These are phyloP conservation scores for Diaporthe humulicola DNA, from an alignment of 2,329 filamentous ascomycete genomes.

Conservation along the genomic window DNA sequence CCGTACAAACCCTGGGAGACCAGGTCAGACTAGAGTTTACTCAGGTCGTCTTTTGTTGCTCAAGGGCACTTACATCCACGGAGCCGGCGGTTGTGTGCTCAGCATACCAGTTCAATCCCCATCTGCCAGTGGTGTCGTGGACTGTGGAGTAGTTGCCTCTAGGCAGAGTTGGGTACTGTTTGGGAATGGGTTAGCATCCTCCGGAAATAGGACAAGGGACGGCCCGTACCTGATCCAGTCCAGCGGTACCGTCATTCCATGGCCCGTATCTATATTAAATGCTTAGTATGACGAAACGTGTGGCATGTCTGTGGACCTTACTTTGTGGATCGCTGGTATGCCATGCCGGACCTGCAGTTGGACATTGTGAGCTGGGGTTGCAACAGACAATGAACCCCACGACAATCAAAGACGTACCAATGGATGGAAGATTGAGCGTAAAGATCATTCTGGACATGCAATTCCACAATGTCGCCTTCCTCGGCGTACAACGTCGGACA, in stretches of 20 bases:
- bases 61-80: constrained; percentile 27
- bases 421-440: constrained; percentile 41
- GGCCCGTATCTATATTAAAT: constrained; percentile 27
- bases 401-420: constrained; percentile 24
- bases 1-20: constrained; percentile 38
- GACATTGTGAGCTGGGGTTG: background rate
- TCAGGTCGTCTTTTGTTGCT: too few species aligned
- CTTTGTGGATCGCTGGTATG: background rate
- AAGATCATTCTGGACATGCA: constrained; percentile 39
- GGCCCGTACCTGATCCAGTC: constrained; percentile 37
- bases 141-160: constrained; percentile 39
- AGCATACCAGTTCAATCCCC: constrained; percentile 41
- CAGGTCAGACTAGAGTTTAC: background rate
- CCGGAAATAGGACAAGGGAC: background rate
- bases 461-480: constrained; percentile 41
- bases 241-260: constrained; percentile 41
- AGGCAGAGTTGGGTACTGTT: constrained; percentile 38
- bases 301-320: background rate
- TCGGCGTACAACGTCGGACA: constrained; percentile 39
- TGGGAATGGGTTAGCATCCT: background rate
- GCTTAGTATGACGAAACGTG: background rate
- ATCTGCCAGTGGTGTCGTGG: constrained; percentile 39
- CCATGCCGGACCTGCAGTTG: constrained; percentile 30
- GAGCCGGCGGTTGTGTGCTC: constrained; percentile 41
- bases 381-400: too few species aligned